These are phyloP conservation scores for Phytophthora palmivora DNA, from an alignment of 352 stramenopile genomes.

Conservation along the genomic window DNA sequence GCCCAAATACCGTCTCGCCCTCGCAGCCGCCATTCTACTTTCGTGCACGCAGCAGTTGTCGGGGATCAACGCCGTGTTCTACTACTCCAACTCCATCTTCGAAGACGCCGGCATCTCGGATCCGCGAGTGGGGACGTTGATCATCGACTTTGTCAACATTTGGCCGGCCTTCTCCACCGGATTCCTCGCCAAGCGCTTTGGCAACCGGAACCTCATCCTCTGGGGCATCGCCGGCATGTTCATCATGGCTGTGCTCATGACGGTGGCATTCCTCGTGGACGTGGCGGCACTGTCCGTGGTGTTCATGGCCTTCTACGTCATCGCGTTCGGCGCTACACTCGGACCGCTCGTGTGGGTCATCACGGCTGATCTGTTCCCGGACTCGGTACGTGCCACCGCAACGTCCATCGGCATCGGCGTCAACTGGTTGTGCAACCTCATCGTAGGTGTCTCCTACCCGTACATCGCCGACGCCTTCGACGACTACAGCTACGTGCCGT, in stretches of 20 bases:
- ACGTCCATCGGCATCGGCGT: conserved; percentile 17
- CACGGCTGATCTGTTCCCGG: conserved; percentile 18
- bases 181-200: conserved; percentile 15
- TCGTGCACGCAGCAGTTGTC: conserved; percentile 15
- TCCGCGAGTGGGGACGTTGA: conserved; percentile 11
- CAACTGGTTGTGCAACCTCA: conserved; percentile 19
- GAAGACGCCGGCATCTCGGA: conserved; percentile 19
- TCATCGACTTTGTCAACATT: conserved; percentile 9
- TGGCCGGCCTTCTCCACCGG: conserved; percentile 14
- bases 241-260: conserved; percentile 22
- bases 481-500: conserved; percentile 27
- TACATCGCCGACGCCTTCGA: conserved; percentile 28
- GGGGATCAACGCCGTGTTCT: conserved; percentile 20
- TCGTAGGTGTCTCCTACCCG: conserved; percentile 22
- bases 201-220: conserved; percentile 21
- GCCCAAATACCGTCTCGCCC: conserved; percentile 8
- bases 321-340: conserved; percentile 13
- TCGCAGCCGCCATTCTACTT: conserved; percentile 3
- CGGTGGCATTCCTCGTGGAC: conserved; percentile 18
- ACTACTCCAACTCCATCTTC: conserved; percentile 25
- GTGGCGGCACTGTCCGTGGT: conserved; percentile 13
- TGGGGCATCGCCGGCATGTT: conserved; percentile 22
- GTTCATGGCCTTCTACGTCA: conserved; percentile 19
- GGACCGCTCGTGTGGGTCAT: conserved; percentile 11
- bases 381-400: conserved; percentile 14